phyloP scores from a whole-genome alignment of 352 stramenopile species.

The Phytopythium montanum region DNA sequence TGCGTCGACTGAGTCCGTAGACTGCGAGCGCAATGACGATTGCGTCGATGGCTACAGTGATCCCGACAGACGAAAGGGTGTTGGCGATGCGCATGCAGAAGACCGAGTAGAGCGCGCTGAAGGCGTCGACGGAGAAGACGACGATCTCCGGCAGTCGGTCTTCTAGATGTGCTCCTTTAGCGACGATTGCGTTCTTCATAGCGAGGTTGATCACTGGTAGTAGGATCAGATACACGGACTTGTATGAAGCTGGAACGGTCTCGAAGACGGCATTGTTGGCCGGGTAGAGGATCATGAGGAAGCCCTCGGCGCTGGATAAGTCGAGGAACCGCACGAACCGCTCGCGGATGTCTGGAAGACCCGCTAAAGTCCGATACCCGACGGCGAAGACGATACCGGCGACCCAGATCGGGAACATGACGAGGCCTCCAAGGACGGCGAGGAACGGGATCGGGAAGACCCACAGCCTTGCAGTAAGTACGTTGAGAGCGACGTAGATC shows the following conservation, averaged over 20 bases:
- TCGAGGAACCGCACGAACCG: conserved; percentile 15
- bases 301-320: conserved; percentile 17
- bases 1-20: conserved; percentile 17
- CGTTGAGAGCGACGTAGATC: conserved; percentile 10
- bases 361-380: conserved; percentile 7
- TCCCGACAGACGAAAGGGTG: conserved; percentile 16
- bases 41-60: conserved; percentile 17
- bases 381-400: conserved; percentile 13
- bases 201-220: conserved; percentile 29
- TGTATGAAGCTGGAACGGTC: conserved; percentile 5
- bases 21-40: conserved; percentile 16
- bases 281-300: conserved; percentile 32
- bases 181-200: conserved; percentile 30
- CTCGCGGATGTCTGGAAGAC: conserved; percentile 16
- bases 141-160: conserved; percentile 23
- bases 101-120: conserved; percentile 33
- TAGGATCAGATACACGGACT: conserved; percentile 19
- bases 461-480: conserved; percentile 22
- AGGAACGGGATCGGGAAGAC: conserved; percentile 38
- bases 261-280: conserved; percentile 28
- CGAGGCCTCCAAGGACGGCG: conserved; percentile 16
- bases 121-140: conserved; percentile 7
- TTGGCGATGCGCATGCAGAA: conserved; percentile 27
- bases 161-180: conserved; percentile 18
- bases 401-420: conserved; percentile 18